Evolutionary conservation across 1,284 basidiomycete genomes (phyloP).

Genomic region (Coniophora puteana): DNA sequence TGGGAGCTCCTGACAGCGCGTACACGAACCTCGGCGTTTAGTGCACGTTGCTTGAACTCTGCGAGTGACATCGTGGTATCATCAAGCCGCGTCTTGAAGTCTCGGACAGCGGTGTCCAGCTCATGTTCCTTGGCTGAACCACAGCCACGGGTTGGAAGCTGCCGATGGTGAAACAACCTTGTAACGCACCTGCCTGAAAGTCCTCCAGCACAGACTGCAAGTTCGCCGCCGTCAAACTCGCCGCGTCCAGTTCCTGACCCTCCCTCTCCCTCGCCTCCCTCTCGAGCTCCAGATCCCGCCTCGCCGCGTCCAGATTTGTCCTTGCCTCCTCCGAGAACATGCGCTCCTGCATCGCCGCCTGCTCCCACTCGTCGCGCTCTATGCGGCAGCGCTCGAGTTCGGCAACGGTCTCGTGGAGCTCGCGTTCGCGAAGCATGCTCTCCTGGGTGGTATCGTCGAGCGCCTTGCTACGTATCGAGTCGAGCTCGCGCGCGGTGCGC

Average conservation of each 20-base stretch:
- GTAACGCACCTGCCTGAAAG: slow-evolving; percentile 80
- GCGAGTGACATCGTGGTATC: slow-evolving; percentile 72
- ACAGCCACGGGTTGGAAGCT: slow-evolving; percentile 7
- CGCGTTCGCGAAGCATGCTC: slow-evolving; percentile 70
- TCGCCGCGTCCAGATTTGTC: slow-evolving; percentile 51
- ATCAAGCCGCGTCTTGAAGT: slow-evolving; percentile 74
- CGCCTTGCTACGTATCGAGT: slow-evolving; percentile 57
- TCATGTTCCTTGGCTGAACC: slow-evolving; percentile 63
- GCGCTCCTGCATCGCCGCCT: slow-evolving; percentile 71
- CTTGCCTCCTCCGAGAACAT: slow-evolving; percentile 67
- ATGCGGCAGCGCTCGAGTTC: slow-evolving; percentile 83
- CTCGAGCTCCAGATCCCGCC: slow-evolving; percentile 68
- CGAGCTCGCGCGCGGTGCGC: slow-evolving; percentile 65
- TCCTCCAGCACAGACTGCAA: slow-evolving; percentile 92
- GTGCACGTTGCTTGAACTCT: slow-evolving; percentile 83
- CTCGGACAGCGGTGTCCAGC: slow-evolving; percentile 73
- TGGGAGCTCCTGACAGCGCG: slow-evolving; percentile 5
- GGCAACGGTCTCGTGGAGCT: slow-evolving; percentile 74
- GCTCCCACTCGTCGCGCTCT: slow-evolving; percentile 89
- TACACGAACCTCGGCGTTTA: slow-evolving; percentile 73
- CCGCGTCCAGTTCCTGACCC: slow-evolving; percentile 56
- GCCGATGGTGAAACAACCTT: slow-evolving; percentile 1
- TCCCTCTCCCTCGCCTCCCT: slow-evolving; percentile 52
- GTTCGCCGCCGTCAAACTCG: slow-evolving; percentile 77
- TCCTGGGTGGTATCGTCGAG: slow-evolving; percentile 68